Evolutionary conservation across 2,329 filamentous ascomycete genomes (phyloP), one percentile per base, ranked within the genome.

Genomic region (Colletotrichum phormii): DNA sequence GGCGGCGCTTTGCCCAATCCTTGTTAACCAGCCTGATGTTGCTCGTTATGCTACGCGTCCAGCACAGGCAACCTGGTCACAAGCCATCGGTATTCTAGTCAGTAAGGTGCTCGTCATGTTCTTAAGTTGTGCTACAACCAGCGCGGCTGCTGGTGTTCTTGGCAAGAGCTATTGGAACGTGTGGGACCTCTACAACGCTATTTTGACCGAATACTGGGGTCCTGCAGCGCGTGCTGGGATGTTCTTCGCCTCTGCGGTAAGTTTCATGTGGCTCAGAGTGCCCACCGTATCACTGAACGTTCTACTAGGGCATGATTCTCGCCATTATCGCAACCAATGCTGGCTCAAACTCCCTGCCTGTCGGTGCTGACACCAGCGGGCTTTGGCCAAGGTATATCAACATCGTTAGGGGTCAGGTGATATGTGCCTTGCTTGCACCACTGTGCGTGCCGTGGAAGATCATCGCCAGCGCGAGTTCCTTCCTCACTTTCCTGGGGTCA

Each of bases 141-240:
- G 81, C 1, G 82, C 83, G 22, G 78, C 80, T 2, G 74, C 77
- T 1, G 79, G 76, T 4, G 80, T 80, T 46, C 64, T 77, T 7
- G 83, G 83, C 4, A 79, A 80, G 6, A 80, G 80, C 4, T 83
- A 84, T 74, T 86, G 84, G 84, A 85, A 86, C 64, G 76, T 83
- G 1, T 85, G 84, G 83, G 84, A 85, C 74, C 79, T 86, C n/a
- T 82, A 82, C 64, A 77, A 77, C 35, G 77, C 78, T 1, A 82
- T 86, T 8, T 79, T 86, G 6, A 80, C 82, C 22, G 78, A 80
- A 31, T 82, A 82, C 75, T 85, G 82, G 78, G 77, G 77, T 1
- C 78, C 84, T 0, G 78, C 77, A 5, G 80, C 82, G 5, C 80
- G 84, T 5, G 81, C 82, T 9, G 80, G 79, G 2, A 77, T 85